Evolutionary conservation across 805 yeast species (phyloP).

Genomic region (Cyberlindnera maclurae): DNA sequence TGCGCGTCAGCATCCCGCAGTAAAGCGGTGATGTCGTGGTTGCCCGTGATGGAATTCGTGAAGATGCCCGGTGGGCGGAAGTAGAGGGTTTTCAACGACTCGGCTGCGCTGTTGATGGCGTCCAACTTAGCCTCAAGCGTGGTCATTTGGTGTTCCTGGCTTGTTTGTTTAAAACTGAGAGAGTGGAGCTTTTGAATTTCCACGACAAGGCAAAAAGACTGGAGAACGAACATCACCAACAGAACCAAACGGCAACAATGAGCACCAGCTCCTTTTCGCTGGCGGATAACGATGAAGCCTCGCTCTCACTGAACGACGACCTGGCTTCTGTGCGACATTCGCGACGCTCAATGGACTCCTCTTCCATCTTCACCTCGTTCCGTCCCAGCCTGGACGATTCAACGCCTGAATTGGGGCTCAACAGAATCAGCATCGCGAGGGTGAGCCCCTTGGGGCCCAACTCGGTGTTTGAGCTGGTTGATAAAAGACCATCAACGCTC

Average conservation of each 20-base stretch:
- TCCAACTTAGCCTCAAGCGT: constrained; percentile 8
- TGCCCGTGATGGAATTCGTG: constrained; percentile 51
- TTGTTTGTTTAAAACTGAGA: not conserved
- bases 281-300: constrained; percentile 10
- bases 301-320: constrained; percentile 28
- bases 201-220: no score
- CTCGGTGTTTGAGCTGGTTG: constrained; percentile 71
- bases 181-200: not conserved
- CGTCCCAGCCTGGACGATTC: constrained; percentile 31
- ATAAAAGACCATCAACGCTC: constrained; percentile 27
- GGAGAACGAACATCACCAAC: no score
- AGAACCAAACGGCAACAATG: constrained; percentile 1
- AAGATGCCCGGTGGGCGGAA: constrained; percentile 57
- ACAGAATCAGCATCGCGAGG: constrained; percentile 30
- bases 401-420: constrained; percentile 31
- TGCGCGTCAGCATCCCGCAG: constrained; percentile 50
- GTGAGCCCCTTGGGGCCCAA: constrained; percentile 62
- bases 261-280: constrained; percentile 1
- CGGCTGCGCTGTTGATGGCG: constrained; percentile 12
- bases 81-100: constrained; percentile 26
- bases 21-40: constrained; percentile 47
- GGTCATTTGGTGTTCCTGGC: constrained; percentile 7
- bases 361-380: constrained; percentile 22
- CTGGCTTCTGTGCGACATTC: constrained; percentile 16
- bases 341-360: constrained; percentile 27